Base-by-base conservation (phyloP, 139 green algal species). In the Gonium pectorale region DNA sequence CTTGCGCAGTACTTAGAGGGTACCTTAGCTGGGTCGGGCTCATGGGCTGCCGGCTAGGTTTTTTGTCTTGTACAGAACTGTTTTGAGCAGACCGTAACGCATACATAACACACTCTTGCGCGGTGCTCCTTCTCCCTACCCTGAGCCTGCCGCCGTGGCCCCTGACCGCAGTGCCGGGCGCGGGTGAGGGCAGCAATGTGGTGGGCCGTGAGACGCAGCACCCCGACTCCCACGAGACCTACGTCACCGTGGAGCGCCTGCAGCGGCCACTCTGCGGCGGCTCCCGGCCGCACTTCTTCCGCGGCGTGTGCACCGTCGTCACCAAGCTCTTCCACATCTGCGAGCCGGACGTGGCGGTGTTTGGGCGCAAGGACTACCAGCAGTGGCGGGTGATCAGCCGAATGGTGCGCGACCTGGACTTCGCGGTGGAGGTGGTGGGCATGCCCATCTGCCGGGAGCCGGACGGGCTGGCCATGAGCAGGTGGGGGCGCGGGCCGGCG, bases 251-350 rank as follows among this genome's bases (percentile, higher is more conserved):
- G 59, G 93, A 98, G 82, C 81, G 88, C 21, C 88, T 99, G 79
- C 94, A 98, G 87, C 85, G 90, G 68, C 92, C 92, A 0, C 88
- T 99, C 40, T 99, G 96, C 82, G 96, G 95, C 11, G 46, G 60
- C 11, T 95, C 91, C 4, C 90, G 98, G 1, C 98, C 98, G 0
- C 94, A 98, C 87, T 99, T 99, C 85, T 99, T 99, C 90, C 87
- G 94, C n/a, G 98, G 98, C 13, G 98, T 99, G 17, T 94, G 93
- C 46, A 99, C 98, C 49, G 97, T 96, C 33, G 96, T 99, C 29
- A 89, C 91, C 59, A 99, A 99, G 93, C 91, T 99, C 43, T 99
- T 99, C 83, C 92, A 99, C 90, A 98, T 99, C 72, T 93, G 98
- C 21, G 94, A 98, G 87, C 96, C 96, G 4, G 97, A 99, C 67